Base-by-base conservation (phyloP, 1,284 basidiomycete genomes). In the Apiotrichum porosum region DNA sequence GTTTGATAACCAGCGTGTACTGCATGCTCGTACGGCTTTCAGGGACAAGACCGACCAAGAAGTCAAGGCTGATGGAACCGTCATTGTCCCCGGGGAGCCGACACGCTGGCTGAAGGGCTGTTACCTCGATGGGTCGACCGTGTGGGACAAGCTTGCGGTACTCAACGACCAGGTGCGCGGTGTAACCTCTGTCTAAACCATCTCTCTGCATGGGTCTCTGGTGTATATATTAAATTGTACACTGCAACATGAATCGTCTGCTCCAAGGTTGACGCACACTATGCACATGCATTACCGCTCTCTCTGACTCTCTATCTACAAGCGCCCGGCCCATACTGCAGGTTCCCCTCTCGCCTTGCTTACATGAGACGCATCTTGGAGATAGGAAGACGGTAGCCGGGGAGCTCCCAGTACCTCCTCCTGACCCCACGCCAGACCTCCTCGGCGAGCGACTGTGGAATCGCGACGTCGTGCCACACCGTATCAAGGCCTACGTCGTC, bases 1-100 rank as follows among this genome's bases (percentile, higher is more conserved):
- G 13, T 98, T 98, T 61, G 92, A 97, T 69, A 98, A 97, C 63
- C 78, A 92, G 19, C 77, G 94, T n/a, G 83, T 95, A 3, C 71
- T 97, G 49, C 94, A 98, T 66, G 88, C 88, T 0, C 76, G 94
- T 10, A 87, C 83, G 1, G 84, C 83, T 3, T 98, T 97, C 68
- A 65, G 72, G 33, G 79, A 82, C 45, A 61, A 56, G 24, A 58
- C 52, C 9, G 63, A 44, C 63, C 60, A 49, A 28, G 58, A 65
- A 45, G 37, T 51, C 9, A 40, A 35, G 49, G 42, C 28, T 23
- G 65, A 54, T 43, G 67, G 58, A 26, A 65, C 60, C 18, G 64
- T 59, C 45, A 60, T 61, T 57, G 52, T 54, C 0, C 73, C 77
- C 3, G 79, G 78, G 19, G 79, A 80, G 60, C 76, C 81, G 17